Conservation (phyloP, 495 filamentous ascomycete genomes). For the Aspergillus ostianus region DNA sequence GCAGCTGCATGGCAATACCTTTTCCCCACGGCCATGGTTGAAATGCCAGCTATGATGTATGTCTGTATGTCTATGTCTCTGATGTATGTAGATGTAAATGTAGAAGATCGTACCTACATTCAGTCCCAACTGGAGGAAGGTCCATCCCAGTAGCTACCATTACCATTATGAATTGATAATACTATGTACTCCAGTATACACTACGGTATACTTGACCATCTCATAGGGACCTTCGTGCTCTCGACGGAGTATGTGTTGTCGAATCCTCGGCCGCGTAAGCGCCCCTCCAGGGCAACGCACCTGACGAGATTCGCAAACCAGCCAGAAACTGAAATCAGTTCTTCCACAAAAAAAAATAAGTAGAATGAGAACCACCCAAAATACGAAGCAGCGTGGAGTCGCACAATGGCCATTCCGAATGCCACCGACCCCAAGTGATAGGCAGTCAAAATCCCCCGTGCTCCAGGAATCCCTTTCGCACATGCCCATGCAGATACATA, state of each 20-base stretch:
- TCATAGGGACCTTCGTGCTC: too few relatives aligned
- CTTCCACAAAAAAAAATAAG: not conserved
- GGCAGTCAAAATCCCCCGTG: conserved; percentile 4
- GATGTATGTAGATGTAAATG: not conserved
- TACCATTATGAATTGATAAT: too few relatives aligned
- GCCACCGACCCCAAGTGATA: not conserved
- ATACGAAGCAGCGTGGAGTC: conserved; percentile 6
- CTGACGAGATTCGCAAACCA: too few relatives aligned
- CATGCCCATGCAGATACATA: conserved; percentile 9
- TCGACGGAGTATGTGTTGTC: not conserved
- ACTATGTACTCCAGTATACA: too few relatives aligned
- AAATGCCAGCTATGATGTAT: not conserved
- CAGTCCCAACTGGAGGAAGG: too few relatives aligned
- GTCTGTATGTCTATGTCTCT: too few relatives aligned
- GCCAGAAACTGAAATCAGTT: too few relatives aligned
- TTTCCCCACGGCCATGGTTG: not conserved
- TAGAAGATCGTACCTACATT: not conserved
- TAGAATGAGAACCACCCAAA: not conserved
- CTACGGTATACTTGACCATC: too few relatives aligned
- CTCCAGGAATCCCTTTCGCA: not conserved
- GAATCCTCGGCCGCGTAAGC: not conserved
- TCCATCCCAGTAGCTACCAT: too few relatives aligned
- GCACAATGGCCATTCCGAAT: not conserved
- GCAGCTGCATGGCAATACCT: not conserved
- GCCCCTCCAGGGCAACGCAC: too few relatives aligned